Percentiles rank a stretch among this genome's conserved stretches.
Conservation (phyloP, 2,329 filamentous ascomycete species). For the Cladosporium sp. region DNA sequence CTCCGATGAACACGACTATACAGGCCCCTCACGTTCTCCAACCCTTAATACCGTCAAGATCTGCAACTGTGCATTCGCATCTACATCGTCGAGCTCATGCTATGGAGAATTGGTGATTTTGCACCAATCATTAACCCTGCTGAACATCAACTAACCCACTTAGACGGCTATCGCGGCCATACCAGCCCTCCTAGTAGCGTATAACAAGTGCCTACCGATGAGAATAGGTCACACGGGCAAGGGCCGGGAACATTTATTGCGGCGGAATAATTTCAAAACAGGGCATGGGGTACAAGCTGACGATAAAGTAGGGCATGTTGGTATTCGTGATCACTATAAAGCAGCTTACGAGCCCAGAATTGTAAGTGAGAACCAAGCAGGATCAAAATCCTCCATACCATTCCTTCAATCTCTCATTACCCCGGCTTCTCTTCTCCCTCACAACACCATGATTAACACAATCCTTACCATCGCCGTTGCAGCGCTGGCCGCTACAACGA, state of each 20-base stretch:
- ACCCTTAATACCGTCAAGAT: no score
- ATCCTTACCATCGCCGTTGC: neutral
- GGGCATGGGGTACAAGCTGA: no score
- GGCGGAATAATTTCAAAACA: no score
- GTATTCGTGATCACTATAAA: no score
- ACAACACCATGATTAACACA: neutral
- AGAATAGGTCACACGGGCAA: no score
- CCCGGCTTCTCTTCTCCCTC: neutral
- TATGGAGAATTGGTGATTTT: neutral
- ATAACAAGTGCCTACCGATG: no score
- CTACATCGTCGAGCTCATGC: neutral
- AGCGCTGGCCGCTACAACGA: slow-evolving; percentile 4
- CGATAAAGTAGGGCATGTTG: no score
- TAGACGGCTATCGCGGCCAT: no score
- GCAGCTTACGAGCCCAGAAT: neutral
- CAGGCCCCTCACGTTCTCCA: no score
- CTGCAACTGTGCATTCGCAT: neutral
- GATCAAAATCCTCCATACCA: neutral
- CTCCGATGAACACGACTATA: neutral
- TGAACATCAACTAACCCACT: neutral
- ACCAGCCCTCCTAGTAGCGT: no score
- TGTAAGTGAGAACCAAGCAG: neutral
- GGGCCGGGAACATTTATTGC: no score
- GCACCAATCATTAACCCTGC: neutral
- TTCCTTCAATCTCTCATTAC: neutral